Base-by-base conservation (phyloP, 2,329 filamentous ascomycete species). In the Drechslerella coelobrocha region DNA sequence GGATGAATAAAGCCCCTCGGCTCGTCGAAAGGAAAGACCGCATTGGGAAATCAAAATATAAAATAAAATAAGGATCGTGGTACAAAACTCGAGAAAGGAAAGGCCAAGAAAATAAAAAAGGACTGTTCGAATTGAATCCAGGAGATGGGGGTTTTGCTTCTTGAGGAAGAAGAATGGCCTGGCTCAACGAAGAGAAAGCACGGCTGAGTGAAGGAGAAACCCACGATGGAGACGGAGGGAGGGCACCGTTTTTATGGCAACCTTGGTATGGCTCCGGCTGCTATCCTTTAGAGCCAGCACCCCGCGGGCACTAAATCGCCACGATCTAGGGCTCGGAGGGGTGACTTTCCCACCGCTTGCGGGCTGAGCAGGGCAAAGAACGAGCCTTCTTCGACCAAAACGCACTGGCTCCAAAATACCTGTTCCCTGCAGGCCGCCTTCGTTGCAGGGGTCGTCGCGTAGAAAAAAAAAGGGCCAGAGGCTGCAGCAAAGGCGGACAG, bases 191-290 rank as follows among this genome's bases (percentile, higher is more conserved):
- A 14, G 23, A 24, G 47, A 27, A 8, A 31, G 47, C 23, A 29
- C 47, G 27, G 45, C 47, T 51, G 47, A 24, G 19, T 9, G 24
- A 29, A 24, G 27, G 23, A 51, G 47, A 24, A 51, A 51, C 12
- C 14, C 23, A 27, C 27, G 23, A 31, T 51, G 14, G 9, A n/a
- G 41, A 51, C 8, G 47, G 47, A 31, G 23, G 59, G 53, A 47
- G 59, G 51, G 43, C 65, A 71, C 59, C 47, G 59, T 56, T 63
- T 71, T 71, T 63, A 71, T 71, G 66, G 55, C 43, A 62, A 54
- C 41, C 43, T 37, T 19, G 52, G 50, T 47, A 45, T 37, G 45
- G 39, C 41, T 21, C 43, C 23, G 41, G 14, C 23, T 37, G 2
- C 41, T 34, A 55, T 57, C 66, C 41, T 60, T 63, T 59, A 47